Conservation (phyloP, 495 filamentous ascomycete genomes). For the Hamigera avellanea region DNA sequence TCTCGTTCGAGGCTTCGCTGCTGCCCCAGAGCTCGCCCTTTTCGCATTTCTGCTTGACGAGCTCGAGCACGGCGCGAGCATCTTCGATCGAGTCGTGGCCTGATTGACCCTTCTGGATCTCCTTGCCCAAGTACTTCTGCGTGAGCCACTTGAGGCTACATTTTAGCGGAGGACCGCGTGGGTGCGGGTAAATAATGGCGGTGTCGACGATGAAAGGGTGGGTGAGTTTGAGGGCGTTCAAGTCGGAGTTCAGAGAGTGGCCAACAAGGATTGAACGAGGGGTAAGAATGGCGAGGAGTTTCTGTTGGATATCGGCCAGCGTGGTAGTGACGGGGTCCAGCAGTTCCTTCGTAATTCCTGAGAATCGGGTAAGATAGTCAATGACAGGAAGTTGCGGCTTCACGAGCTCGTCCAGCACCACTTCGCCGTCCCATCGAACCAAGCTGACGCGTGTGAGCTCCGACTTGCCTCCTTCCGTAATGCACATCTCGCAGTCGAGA, state of each 20-base stretch:
- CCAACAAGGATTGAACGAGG: constrained; percentile 74
- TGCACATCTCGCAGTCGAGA: constrained; percentile 95
- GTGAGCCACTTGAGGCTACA: constrained; percentile 74
- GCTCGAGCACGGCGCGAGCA: constrained; percentile 76
- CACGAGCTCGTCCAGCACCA: constrained; percentile 79
- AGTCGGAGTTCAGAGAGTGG: constrained; percentile 85
- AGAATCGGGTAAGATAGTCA: constrained; percentile 81
- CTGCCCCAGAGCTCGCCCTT: constrained; percentile 77
- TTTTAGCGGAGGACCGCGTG: constrained; percentile 60
- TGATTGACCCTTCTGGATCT: constrained; percentile 69
- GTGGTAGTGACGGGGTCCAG: constrained; percentile 74
- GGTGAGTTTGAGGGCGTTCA: constrained; percentile 68
- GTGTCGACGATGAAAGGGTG: constrained; percentile 94
- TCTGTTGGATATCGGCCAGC: constrained; percentile 68
- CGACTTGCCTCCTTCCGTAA: constrained; percentile 59
- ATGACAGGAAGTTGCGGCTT: constrained; percentile 76
- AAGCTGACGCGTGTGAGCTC: constrained; percentile 84
- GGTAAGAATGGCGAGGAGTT: constrained; percentile 59
- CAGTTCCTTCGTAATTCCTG: constrained; percentile 80
- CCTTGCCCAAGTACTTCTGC: constrained; percentile 65
- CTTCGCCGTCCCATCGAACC: constrained; percentile 71
- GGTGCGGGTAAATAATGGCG: constrained; percentile 71
- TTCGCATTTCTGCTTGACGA: constrained; percentile 91
- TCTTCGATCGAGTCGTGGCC: constrained; percentile 94
- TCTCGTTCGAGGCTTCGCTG: constrained; percentile 60